Evolutionary conservation across 306 rosid species (phyloP).

Genomic region (Lathyrus sativus): DNA sequence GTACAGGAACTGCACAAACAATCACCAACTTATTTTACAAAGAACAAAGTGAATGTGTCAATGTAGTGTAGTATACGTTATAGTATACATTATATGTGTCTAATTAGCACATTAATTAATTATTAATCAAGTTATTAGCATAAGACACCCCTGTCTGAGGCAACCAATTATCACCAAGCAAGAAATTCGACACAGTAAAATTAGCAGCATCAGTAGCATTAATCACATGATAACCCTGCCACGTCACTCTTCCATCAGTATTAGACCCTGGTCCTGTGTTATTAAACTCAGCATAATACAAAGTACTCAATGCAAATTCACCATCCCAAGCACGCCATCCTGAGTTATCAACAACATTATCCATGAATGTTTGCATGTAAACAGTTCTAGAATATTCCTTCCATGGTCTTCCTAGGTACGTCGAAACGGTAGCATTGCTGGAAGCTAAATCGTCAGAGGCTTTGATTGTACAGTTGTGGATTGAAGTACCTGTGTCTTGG

Average conservation of each 20-base stretch:
- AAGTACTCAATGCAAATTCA: slow-evolving; percentile 67
- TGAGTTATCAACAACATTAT: slow-evolving; percentile 42
- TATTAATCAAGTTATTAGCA: slow-evolving; percentile 33
- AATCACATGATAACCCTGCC: slow-evolving; percentile 75
- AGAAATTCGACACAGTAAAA: slow-evolving; percentile 66
- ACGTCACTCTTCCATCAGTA: slow-evolving; percentile 57
- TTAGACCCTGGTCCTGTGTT: slow-evolving; percentile 70
- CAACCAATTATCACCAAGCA: slow-evolving; percentile 77
- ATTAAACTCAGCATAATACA: slow-evolving; percentile 75
- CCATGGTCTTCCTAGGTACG: slow-evolving; percentile 91
- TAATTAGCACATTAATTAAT: not conserved
- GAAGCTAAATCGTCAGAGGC: slow-evolving; percentile 65
- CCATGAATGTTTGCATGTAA: slow-evolving; percentile 66
- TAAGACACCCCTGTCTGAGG: slow-evolving; percentile 77
- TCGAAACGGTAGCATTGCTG: slow-evolving; percentile 12
- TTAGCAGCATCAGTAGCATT: slow-evolving; percentile 64
- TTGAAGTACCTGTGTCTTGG: slow-evolving; percentile 77
- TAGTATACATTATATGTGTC: not conserved
- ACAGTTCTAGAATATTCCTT: slow-evolving; percentile 80
- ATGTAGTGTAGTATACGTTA: not conserved
- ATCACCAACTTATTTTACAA: slow-evolving; percentile 23
- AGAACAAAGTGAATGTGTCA: slow-evolving; percentile 17
- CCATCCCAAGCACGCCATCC: slow-evolving; percentile 91
- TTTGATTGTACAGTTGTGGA: slow-evolving; percentile 68
- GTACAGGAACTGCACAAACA: not conserved